Evolutionary conservation across 176 grass and related monocot genomes (phyloP).

Genomic region (Alloteropsis semialata): DNA sequence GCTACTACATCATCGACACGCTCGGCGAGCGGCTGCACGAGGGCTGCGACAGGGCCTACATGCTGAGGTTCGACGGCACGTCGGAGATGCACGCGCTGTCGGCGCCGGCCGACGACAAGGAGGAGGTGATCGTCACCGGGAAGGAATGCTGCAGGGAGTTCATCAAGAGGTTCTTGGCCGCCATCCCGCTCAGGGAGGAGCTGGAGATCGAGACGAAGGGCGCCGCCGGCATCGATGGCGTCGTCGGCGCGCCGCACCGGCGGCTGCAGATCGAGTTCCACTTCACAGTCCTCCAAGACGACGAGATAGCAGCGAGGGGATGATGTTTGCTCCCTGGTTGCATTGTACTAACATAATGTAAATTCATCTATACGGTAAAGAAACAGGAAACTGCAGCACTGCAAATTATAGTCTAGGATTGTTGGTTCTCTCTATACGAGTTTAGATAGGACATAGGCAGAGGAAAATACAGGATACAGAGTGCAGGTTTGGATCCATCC

Average conservation of each 20-base stretch:
- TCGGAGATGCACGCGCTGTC: constrained; percentile 63
- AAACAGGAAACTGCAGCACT: neutral
- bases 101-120: constrained; percentile 19
- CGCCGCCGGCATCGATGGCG: neutral
- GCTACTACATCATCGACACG: constrained; percentile 80
- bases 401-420: neutral
- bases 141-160: constrained; percentile 97
- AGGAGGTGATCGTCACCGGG: constrained; percentile 55
- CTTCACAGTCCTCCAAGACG: constrained; percentile 42
- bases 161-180: constrained; percentile 88
- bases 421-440: neutral
- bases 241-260: constrained; percentile 59
- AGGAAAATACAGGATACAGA: neutral
- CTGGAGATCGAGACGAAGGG: constrained; percentile 78
- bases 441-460: constrained; percentile 7
- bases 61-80: constrained; percentile 71
- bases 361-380: constrained; percentile 22
- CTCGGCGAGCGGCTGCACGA: constrained; percentile 88
- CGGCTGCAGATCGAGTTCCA: constrained; percentile 99
- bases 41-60: constrained; percentile 88
- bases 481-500: neutral
- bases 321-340: neutral
- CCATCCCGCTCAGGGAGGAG: constrained; percentile 91
- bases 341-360: constrained; percentile 49
- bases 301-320: neutral